These are phyloP conservation scores for Dryas octopetala DNA, from an alignment of 306 rosid species.

Conservation along the genomic window DNA sequence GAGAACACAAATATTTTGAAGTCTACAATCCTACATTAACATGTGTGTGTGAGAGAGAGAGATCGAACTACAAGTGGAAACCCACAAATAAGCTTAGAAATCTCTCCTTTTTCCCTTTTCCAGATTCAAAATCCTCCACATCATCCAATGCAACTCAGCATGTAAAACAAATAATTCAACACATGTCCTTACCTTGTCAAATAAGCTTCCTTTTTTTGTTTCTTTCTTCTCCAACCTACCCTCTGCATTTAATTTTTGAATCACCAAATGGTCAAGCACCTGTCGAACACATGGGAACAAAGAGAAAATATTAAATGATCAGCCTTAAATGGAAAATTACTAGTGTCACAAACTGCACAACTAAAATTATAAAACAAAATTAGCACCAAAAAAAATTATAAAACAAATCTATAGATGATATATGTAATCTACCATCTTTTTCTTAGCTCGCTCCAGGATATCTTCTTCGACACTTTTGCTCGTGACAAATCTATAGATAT, in stretches of 20 bases:
- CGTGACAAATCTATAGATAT: constrained; percentile 96
- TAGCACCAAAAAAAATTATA: not conserved
- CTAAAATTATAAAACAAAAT: not conserved
- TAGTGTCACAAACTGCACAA: not conserved
- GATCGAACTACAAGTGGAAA: constrained; percentile 9
- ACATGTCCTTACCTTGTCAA: constrained; percentile 81
- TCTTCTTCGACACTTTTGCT: constrained; percentile 99
- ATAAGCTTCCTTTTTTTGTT: constrained; percentile 77
- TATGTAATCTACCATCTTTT: constrained; percentile 74
- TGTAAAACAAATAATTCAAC: constrained; percentile 14
- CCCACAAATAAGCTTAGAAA: constrained; percentile 4
- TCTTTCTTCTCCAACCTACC: constrained; percentile 98
- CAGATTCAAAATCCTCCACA: constrained; percentile 2
- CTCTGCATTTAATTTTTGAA: constrained; percentile 97
- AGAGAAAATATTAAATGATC: constrained; percentile 21
- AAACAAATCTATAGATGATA: not conserved
- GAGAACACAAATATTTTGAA: not conserved
- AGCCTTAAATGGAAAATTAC: constrained; percentile 4
- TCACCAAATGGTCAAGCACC: constrained; percentile 99
- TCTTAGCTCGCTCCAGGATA: constrained; percentile 97
- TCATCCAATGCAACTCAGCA: constrained; percentile 7
- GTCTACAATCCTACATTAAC: not conserved
- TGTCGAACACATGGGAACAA: constrained; percentile 37
- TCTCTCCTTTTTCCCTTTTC: not conserved
- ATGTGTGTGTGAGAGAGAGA: not conserved